Evolutionary conservation across 164 flowering plant genomes (phyloP), one percentile per base, ranked within the genome.

Genomic region (Saururus chinensis): DNA sequence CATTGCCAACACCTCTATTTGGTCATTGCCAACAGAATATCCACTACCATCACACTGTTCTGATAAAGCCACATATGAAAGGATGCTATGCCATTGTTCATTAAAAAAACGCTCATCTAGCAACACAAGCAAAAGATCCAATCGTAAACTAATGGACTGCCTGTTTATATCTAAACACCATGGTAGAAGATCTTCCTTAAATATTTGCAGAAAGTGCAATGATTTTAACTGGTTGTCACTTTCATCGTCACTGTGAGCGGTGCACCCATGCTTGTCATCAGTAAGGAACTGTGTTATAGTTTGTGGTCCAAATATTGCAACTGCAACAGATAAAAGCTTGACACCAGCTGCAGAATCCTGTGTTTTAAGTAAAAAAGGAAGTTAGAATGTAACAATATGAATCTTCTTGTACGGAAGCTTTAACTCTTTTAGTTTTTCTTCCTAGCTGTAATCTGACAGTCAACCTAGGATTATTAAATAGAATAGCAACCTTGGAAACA

Each of bases 71-170:
- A 79, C 78, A 79, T 73, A 74, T 49, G 80, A 66, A 42, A 93
- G 60, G 64, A 88, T 73, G 40, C 69, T 61, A 68, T 63, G 52
- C 96, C 97, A 88, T 69, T 90, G 99, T 59, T 85, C 85, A 65
- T 66, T 25, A 73, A 88, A 90, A 75, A 66, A 74, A 55, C 85
- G 86, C 68, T 81, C 83, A 63, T 90, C 93, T 37, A 93, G 80
- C 70, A 93, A 71, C 23, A 83, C 73, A 69, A 93, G 89, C 72
- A 93, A 73, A 26, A 93, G 80, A 79, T 93, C 96, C 35, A 90
- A 58, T 56, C 82, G 79, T 71, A 81, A 75, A 73, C 71, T 68
- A 51, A 67, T 71, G 45, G 89, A 81, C 63, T 53, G 60, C 59
- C 61, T 64, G 69, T 61, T 67, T 65, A 64, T 77, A 61, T 60